Evolutionary conservation across 805 yeast species (phyloP), one percentile per base, ranked within the genome.

Genomic region (Candida tibetensis): DNA sequence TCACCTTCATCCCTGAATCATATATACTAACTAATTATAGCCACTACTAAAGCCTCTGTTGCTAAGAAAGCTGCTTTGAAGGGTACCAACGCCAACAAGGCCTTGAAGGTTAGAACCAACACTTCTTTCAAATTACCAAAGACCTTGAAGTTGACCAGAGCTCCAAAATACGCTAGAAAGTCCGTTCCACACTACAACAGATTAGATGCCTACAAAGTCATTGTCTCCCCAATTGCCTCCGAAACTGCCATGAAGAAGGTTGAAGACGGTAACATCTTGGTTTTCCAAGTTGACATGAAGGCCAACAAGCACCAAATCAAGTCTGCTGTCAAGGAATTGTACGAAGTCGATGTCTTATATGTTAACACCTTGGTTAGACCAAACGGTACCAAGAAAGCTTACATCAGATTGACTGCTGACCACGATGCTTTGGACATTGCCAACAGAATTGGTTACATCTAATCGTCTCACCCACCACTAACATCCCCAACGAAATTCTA

Each of bases 371-470:
- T 93, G 72, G 77, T 93, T 67, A 88, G 95, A 79, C 97, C 99
- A 72, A 90, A 93, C 76, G 99, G 99, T 75, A 85, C 97, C 79
- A 93, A 93, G 88, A 93, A 93, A 84, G 99, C 99, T 70, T 93
- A 85, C 82, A 91, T 93, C 71, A 88, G 95, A 81, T 85, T 93
- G 72, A 88, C 98, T 68, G 91, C 96, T 71, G 99, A 93, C 76
- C 85, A 82, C 81, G 99, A 93, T 78, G 98, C 98, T 74, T 85
- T 93, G 71, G 99, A 93, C 74, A 89, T 93, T 74, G 99, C 99
- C 72, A 90, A 90, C 95, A 88, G 93, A 79, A 93, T 91, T 70
- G 99, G 99, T 78, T 90, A 89, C 95, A 84, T 91, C 74, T 91
- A 81, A 85, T 62, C 48, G 34, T 37, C 32, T 45, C 44, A 30